A percentile compares a stretch with the other conserved stretches of the same genome.
These are phyloP conservation scores for Lentinula edodes DNA, from an alignment of 768 basidiomycete species.

Conservation along the genomic window DNA sequence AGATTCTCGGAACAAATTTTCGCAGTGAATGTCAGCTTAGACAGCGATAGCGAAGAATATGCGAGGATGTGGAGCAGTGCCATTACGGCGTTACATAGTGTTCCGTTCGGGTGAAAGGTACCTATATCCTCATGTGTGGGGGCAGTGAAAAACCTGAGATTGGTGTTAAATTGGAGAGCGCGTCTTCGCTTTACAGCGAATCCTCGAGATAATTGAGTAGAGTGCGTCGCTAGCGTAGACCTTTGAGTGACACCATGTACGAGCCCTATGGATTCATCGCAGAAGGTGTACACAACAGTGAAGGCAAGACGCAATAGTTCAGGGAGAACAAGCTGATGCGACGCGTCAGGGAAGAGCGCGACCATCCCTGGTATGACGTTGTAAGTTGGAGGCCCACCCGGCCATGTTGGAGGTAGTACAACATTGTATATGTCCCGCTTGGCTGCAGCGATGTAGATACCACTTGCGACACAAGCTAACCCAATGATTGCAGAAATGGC, in stretches of 20 bases:
- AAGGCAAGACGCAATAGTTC: slow-evolving; percentile 19
- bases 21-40: not conserved
- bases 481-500: slow-evolving; percentile 17
- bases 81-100: not conserved
- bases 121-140: not conserved
- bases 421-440: slow-evolving; percentile 10
- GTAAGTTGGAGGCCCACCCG: slow-evolving; percentile 3
- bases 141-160: not conserved
- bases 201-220: not conserved
- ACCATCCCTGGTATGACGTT: slow-evolving; percentile 8
- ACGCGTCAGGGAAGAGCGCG: not conserved
- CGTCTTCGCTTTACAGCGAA: not conserved
- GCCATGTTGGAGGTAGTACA: slow-evolving; percentile 7
- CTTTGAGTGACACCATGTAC: slow-evolving; percentile 17
- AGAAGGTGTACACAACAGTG: slow-evolving; percentile 19
- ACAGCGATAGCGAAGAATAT: not conserved
- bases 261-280: slow-evolving; percentile 23
- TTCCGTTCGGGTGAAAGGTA: not conserved
- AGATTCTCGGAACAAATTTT: not conserved
- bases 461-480: slow-evolving; percentile 16
- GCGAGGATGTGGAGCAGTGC: not conserved
- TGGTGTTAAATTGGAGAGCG: not conserved
- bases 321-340: slow-evolving; percentile 6
- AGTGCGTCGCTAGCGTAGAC: not conserved
- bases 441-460: slow-evolving; percentile 7